phyloP scores from a whole-genome alignment of 306 rosid species.

The Prinsepia uniflora region DNA sequence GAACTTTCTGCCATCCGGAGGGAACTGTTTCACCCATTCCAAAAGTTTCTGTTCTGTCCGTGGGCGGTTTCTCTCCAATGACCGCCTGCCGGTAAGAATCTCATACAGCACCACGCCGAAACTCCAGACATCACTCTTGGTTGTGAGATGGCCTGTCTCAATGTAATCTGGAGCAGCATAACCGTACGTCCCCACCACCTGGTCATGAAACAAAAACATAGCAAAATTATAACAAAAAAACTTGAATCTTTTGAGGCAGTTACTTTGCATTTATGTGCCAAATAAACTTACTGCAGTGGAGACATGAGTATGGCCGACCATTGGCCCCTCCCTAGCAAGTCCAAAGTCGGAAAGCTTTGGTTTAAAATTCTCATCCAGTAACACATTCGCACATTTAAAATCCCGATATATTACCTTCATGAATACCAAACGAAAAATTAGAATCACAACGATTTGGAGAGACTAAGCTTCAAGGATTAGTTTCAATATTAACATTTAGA shows the following conservation, averaged over 20 bases:
- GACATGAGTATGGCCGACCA: slow-evolving; percentile 68
- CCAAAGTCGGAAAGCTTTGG: slow-evolving; percentile 90
- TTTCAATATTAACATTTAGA: not conserved
- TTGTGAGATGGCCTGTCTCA: slow-evolving; percentile 79
- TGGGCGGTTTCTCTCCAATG: slow-evolving; percentile 63
- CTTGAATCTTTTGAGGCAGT: not conserved
- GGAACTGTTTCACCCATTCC: slow-evolving; percentile 76
- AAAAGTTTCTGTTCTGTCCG: slow-evolving; percentile 67
- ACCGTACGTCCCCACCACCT: slow-evolving; percentile 87
- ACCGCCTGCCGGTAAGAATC: slow-evolving; percentile 72
- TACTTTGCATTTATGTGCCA: not conserved
- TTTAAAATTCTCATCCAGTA: slow-evolving; percentile 61
- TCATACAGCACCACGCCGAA: slow-evolving; percentile 76
- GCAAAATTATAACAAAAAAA: not conserved
- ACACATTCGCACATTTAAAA: slow-evolving; percentile 66
- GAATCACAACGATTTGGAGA: not conserved
- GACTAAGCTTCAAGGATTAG: not conserved
- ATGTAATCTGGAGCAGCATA: slow-evolving; percentile 93
- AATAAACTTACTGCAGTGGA: slow-evolving; percentile 74
- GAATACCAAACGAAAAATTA: slow-evolving; percentile 8
- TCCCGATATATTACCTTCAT: slow-evolving; percentile 73
- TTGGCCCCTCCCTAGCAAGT: slow-evolving; percentile 87
- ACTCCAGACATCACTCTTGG: slow-evolving; percentile 91
- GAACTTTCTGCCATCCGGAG: slow-evolving; percentile 55
- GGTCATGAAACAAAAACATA: not conserved